Base-by-base conservation (phyloP, 108 stramenopile species). In the Epipyxis sp. region DNA sequence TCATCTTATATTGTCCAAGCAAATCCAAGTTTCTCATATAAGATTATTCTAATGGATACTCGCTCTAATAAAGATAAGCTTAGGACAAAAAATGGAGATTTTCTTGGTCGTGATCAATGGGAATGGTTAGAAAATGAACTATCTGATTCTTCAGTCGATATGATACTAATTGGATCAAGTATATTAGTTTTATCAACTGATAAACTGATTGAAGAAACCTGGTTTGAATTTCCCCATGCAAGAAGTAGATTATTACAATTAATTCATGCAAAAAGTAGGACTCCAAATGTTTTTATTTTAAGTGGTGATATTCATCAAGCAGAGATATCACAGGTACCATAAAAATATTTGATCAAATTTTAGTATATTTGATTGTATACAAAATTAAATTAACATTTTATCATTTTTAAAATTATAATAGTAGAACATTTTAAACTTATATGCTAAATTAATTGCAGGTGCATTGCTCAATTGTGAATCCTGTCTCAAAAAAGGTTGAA, bases 231-330 rank as follows among this genome's bases (percentile, higher is more conserved):
- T 86, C 92, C 92, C 0, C 42, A 50, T 6, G 91, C 90, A 61
- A 86, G 89, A 76, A 45, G 74, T 30, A 82, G 86, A 0, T 78
- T 95, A 2, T 79, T 92, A 59, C 77, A 78, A 1, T 42, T 93
- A 30, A 84, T 69, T 44, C 20, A 13, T 40, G 54, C 81, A 20
- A 16, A 43, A 30, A 16, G 35, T 27, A 72, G 91, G 78, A 59
- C 6, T 42, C 25, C 13, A 30, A 6, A 74, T 74, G 35, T 74
- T 10, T 46, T 92, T 40, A 69, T 92, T 34, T 72, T 90, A 62
- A 89, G 88, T 58, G 94, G 94, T 20, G 94, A 95, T 80, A 92
- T 95, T 0, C 94, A 95, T 81, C 88, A 91, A 79, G 92, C 89
- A 40, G 94, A 95, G 77, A 84, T 95, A 57, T 79, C 87, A 40